Evolutionary conservation across 2,329 filamentous ascomycete genomes (phyloP), one percentile per base, ranked within the genome.

Genomic region (Xylaria sp.): DNA sequence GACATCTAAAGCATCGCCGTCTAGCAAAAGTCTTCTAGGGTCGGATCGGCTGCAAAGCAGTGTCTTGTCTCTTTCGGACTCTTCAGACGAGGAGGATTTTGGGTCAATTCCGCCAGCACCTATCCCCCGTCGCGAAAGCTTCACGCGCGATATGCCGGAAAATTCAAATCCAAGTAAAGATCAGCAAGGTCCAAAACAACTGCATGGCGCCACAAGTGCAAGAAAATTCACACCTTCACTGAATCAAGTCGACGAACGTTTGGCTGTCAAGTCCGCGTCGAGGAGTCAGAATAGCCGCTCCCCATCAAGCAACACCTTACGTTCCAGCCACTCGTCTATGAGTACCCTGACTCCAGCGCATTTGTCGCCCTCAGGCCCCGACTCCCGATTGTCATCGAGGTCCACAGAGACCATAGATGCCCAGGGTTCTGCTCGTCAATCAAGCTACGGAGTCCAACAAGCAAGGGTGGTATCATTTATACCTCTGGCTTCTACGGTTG

Each of bases 41-140:
- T 80, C 84, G 1, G 86, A 89, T 67, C 78, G 88, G 6, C 81
- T 86, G 48, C 82, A 86, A 60, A 86, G 81, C 66, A 89, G 87
- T 68, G 81, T 89, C 0, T 77, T 89, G 15, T 85, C 86, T 1
- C 80, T 89, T 0, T 88, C 86, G 1, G 77, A 79, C 1, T 88
- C 86, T 41, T 72, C 71, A 0, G 87, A 89, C 65, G 85, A 85
- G 5, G 81, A 79, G 30, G 74, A 73, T 20, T 73, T 74, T 7
- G 79, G 79, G 10, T 71, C 77, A 2, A 73, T 74, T 1, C 76
- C 78, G 2, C 78, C 76, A 50, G 77, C 77, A 12, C 79, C 78
- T 4, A 66, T 77, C n/a, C 76, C 77, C 2, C 76, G 77, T 5
- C 78, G 78, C 6, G 73, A 73, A 15, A 75, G 74, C 23, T 67